Base-by-base conservation (phyloP, 2,329 filamentous ascomycete species). In the Fusarium pseudonygamai region DNA sequence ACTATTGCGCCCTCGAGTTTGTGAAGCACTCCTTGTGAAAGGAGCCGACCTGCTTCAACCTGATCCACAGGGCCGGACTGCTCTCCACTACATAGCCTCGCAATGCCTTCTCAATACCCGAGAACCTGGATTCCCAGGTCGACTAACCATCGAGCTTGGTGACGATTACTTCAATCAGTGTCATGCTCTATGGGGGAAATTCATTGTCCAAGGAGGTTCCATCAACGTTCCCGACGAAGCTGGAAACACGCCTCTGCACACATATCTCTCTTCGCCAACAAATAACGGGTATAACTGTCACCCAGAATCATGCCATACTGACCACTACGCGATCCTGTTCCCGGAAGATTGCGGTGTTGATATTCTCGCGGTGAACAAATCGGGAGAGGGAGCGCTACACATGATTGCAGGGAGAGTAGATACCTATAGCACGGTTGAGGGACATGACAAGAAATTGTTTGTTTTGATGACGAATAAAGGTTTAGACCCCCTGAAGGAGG, bases 401-500 rank as follows among this genome's bases (percentile, higher is more conserved):
- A 46, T 56, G 13, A 71, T 77, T 32, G 28, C 66, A 2, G 32
- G 40, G 2, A 46, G 72, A 14, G 28, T 34, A 18, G 18, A 40
- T 5, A 10, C 18, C 0, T 4, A n/a, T 3, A 4, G 1, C 3
- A 15, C n/a, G 14, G 6, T 32, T 6, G n/a, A 53, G 2, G 59
- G 24, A 4, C 72, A 77, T 10, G 75, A 77, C 20, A 74, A 65
- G 34, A 37, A 13, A 0, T 37, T 77, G 2, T 77, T 77, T 55
- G 43, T 67, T 24, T 18, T 60, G 6, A 63, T 77, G 56, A 46
- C 77, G 43, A 24, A 39, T 1, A 74, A 72, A 16, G 75, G 75
- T 5, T 5, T 74, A 2, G 75, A 77, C 52, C 75, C 75, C 1
- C 13, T 77, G 62, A 75, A 43, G 49, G 75, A 77, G 58, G 75